These are phyloP conservation scores for Kregervanrija fluxuum DNA, from an alignment of 805 yeast species.

Conservation along the genomic window DNA sequence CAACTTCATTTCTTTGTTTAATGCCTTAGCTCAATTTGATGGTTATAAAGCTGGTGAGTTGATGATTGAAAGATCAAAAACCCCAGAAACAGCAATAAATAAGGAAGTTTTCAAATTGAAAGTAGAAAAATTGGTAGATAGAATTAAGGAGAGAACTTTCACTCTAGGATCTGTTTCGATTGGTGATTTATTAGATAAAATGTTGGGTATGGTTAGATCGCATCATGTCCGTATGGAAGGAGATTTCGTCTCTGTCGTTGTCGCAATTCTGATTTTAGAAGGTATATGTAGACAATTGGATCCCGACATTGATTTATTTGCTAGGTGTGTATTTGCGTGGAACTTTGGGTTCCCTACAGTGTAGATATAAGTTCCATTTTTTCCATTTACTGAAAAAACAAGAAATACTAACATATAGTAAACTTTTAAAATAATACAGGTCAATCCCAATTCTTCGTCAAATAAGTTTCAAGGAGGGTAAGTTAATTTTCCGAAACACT, in stretches of 20 bases:
- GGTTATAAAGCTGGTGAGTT: conserved; percentile 93
- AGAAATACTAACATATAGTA: conserved; percentile 6
- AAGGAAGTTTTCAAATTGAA: conserved; percentile 80
- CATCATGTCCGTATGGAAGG: conserved; percentile 98
- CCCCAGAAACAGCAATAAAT: conserved; percentile 87
- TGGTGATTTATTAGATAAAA: conserved; percentile 83
- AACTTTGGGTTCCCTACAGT: conserved; percentile 30
- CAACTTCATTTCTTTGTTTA: conserved; percentile 84
- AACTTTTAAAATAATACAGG: conserved; percentile 28
- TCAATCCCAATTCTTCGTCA: conserved; percentile 81
- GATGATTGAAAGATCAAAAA: conserved; percentile 90
- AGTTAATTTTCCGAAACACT: conserved; percentile 45
- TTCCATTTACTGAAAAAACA: background rate
- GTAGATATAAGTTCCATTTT: conserved; percentile 8
- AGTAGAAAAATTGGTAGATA: conserved; percentile 74
- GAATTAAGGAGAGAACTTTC: conserved; percentile 81
- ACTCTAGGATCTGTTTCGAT: conserved; percentile 87
- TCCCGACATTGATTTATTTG: conserved; percentile 88
- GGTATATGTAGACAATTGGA: conserved; percentile 94
- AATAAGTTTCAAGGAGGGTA: conserved; percentile 66
- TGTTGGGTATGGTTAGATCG: conserved; percentile 80
- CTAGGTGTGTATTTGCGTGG: conserved; percentile 74
- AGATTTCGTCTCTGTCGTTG: conserved; percentile 91
- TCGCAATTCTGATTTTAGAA: conserved; percentile 83
- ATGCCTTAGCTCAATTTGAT: conserved; percentile 83